Percentiles rank a stretch among this genome's conserved stretches.
Evolutionary conservation across 192 early-diverging fungal species (phyloP).

Genomic region (Gonapodya prolifera): DNA sequence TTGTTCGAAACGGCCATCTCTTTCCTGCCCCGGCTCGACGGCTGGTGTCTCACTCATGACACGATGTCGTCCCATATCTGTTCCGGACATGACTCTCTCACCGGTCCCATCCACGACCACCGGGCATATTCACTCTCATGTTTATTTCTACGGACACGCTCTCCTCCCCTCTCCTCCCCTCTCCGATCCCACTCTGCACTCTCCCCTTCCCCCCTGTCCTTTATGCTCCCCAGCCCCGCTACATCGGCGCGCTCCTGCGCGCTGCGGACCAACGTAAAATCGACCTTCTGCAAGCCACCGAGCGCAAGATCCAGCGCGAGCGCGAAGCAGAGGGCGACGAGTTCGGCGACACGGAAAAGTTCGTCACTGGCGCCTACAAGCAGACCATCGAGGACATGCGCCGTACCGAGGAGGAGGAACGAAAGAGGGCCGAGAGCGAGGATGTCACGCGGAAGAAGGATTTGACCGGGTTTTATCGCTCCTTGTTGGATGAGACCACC

Average conservation of each 20-base stretch:
- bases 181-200: background rate
- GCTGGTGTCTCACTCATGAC: too few species aligned
- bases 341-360: constrained; percentile 65
- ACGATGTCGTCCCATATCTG: too few species aligned
- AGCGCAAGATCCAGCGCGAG: constrained; percentile 55
- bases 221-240: constrained; percentile 36
- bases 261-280: constrained; percentile 55
- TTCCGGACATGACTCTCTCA: too few species aligned
- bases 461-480: constrained; percentile 48
- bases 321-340: constrained; percentile 56
- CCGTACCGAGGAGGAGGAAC: constrained; percentile 44
- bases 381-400: constrained; percentile 49
- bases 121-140: too few species aligned
- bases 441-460: constrained; percentile 15
- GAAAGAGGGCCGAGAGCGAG: constrained; percentile 19
- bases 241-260: constrained; percentile 45
- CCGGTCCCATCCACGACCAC: too few species aligned
- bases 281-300: constrained; percentile 52
- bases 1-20: too few species aligned
- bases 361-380: constrained; percentile 62
- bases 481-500: constrained; percentile 37
- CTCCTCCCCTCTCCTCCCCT: constrained; percentile 2
- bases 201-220: background rate
- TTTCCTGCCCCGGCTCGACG: too few species aligned
- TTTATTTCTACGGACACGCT: too few species aligned